Percentiles rank a stretch among this genome's conserved stretches.
These are phyloP conservation scores for Dictyostelium brefeldianum DNA, from an alignment of 78 protist genomes.

Conservation along the genomic window DNA sequence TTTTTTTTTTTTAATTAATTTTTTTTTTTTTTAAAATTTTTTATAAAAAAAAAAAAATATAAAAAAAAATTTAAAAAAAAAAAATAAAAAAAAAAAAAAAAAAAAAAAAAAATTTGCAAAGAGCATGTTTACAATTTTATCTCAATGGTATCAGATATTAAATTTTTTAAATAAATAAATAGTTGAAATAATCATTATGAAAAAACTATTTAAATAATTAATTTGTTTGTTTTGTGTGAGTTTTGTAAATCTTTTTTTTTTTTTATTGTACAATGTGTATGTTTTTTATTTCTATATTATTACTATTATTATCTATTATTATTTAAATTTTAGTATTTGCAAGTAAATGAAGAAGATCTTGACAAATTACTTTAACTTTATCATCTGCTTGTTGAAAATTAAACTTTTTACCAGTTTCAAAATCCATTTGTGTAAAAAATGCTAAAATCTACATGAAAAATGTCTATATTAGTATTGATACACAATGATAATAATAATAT, in stretches of 20 bases:
- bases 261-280: neutral
- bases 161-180: neutral
- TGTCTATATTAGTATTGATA: neutral
- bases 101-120: neutral
- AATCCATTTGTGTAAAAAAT: conserved; percentile 70
- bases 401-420: conserved; percentile 57
- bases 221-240: neutral
- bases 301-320: neutral
- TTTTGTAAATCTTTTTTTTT: neutral
- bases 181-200: neutral
- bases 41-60: neutral
- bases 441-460: conserved; percentile 68
- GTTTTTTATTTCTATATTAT: neutral
- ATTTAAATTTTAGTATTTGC: conserved; percentile 54
- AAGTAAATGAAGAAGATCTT: conserved; percentile 47
- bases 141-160: no score
- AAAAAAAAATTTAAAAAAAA: neutral
- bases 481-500: neutral
- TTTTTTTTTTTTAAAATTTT: neutral
- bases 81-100: neutral
- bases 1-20: neutral
- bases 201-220: no score
- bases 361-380: conserved; percentile 56
- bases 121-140: neutral
- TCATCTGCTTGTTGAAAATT: conserved; percentile 75